Evolutionary conservation across 1,284 basidiomycete genomes (phyloP).

Genomic region (Abortiporus biennis): DNA sequence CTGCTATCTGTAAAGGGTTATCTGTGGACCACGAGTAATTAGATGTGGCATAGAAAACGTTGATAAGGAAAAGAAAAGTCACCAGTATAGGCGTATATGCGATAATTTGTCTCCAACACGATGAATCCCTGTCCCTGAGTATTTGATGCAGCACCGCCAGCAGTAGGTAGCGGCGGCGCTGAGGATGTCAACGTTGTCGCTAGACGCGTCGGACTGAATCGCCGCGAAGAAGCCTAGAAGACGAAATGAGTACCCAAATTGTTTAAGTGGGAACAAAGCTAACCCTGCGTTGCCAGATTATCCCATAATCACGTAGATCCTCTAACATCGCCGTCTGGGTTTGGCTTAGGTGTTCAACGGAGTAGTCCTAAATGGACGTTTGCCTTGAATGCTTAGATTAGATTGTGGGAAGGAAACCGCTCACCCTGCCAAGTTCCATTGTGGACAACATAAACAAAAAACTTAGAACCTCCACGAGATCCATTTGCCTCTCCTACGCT

Average conservation of each 20-base stretch:
- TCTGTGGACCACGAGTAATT: slow-evolving; percentile 38
- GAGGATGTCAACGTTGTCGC: slow-evolving; percentile 91
- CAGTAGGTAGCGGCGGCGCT: slow-evolving; percentile 63
- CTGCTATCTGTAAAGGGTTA: slow-evolving; percentile 94
- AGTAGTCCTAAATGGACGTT: slow-evolving; percentile 67
- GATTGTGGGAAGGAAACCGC: slow-evolving; percentile 16
- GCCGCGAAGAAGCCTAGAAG: slow-evolving; percentile 55
- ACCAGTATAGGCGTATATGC: slow-evolving; percentile 98
- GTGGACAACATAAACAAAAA: slow-evolving; percentile 96
- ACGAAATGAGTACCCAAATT: background rate
- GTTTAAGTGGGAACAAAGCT: slow-evolving; percentile 9
- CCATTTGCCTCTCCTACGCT: slow-evolving; percentile 74
- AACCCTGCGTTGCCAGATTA: slow-evolving; percentile 81
- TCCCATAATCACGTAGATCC: slow-evolving; percentile 92
- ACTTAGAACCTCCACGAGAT: slow-evolving; percentile 89
- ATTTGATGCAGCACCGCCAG: slow-evolving; percentile 49
- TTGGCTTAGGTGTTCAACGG: slow-evolving; percentile 73
- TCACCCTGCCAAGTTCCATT: slow-evolving; percentile 83
- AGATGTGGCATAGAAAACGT: too few species aligned
- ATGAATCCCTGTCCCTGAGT: slow-evolving; percentile 81
- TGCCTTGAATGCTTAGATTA: slow-evolving; percentile 5
- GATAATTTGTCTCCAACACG: slow-evolving; percentile 97
- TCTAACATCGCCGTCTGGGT: slow-evolving; percentile 86
- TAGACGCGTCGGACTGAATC: slow-evolving; percentile 94
- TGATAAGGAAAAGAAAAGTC: too few species aligned